phyloP scores from a whole-genome alignment of 371 early-diverging fungal species.

The Mortierella sp. region DNA sequence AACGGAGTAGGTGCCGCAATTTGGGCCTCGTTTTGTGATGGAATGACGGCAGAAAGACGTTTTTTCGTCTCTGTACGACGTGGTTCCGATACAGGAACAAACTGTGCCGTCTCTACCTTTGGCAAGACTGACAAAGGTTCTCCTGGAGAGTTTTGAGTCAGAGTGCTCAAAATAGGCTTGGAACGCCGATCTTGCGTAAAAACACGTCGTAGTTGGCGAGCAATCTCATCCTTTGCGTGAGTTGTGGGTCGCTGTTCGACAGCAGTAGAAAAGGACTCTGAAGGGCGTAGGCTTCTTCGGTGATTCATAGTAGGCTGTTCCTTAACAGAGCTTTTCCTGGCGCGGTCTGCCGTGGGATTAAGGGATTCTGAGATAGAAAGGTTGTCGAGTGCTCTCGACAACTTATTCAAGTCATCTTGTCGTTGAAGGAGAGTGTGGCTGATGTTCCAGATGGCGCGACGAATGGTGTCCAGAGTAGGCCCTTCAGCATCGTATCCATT shows the following conservation, averaged over 20 bases:
- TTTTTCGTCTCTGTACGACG: constrained; percentile 51
- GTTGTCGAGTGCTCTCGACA: constrained; percentile 36
- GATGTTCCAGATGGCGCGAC: constrained; percentile 51
- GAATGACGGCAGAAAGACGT: constrained; percentile 26
- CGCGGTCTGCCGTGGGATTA: background rate
- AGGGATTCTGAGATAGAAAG: constrained; percentile 22
- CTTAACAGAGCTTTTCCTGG: background rate
- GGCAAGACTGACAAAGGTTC: constrained; percentile 29
- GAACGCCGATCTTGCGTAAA: constrained; percentile 22
- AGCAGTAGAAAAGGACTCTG: background rate
- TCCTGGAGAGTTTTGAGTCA: constrained; percentile 1
- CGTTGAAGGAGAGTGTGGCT: constrained; percentile 33
- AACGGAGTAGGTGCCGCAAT: constrained; percentile 6
- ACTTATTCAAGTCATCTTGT: constrained; percentile 38
- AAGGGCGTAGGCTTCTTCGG: constrained; percentile 7
- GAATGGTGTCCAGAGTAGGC: constrained; percentile 43
- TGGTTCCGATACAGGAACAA: constrained; percentile 34
- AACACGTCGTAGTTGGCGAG: constrained; percentile 28
- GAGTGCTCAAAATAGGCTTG: constrained; percentile 15
- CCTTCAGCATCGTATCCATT: constrained; percentile 27
- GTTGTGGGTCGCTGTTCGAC: constrained; percentile 15
- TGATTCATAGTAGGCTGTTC: background rate
- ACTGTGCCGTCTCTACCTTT: constrained; percentile 12
- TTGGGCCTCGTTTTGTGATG: constrained; percentile 16
- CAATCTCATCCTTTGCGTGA: constrained; percentile 23